Evolutionary conservation across 176 grass and related monocot genomes (phyloP).

Genomic region (Lolium perenne): DNA sequence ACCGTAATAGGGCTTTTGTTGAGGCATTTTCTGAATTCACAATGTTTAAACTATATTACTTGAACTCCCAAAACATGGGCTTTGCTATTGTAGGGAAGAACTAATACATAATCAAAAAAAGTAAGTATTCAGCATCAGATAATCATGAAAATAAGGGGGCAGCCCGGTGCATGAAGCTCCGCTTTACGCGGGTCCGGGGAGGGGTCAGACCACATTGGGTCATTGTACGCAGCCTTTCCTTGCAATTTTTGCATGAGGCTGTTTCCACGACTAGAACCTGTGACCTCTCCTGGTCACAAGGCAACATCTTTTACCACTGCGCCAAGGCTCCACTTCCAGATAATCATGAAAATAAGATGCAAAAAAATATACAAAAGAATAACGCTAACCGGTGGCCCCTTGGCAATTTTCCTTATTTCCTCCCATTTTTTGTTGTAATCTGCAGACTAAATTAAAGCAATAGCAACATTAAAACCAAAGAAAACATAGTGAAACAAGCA

Average conservation of each 20-base stretch:
- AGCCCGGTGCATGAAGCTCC: no score
- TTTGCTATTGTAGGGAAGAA: background rate
- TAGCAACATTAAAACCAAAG: background rate
- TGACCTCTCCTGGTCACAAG: no score
- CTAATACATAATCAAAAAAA: background rate
- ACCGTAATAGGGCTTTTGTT: background rate
- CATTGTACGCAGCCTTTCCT: no score
- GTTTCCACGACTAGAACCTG: no score
- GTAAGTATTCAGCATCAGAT: no score
- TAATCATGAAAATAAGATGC: background rate
- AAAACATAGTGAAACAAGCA: background rate
- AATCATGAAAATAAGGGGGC: background rate
- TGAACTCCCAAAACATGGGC: background rate
- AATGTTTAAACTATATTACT: background rate
- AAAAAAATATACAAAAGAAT: background rate
- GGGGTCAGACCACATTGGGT: no score
- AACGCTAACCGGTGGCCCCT: background rate
- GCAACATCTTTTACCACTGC: no score
- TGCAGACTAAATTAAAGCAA: background rate
- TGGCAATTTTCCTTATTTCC: background rate
- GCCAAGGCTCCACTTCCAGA: background rate
- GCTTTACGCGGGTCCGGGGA: no score
- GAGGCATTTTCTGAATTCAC: background rate
- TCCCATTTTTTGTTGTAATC: background rate
- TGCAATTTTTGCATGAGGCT: no score